phyloP scores from a whole-genome alignment of 2,329 filamentous ascomycete genomes.

The Neophaeococcomyces mojaviensis region DNA sequence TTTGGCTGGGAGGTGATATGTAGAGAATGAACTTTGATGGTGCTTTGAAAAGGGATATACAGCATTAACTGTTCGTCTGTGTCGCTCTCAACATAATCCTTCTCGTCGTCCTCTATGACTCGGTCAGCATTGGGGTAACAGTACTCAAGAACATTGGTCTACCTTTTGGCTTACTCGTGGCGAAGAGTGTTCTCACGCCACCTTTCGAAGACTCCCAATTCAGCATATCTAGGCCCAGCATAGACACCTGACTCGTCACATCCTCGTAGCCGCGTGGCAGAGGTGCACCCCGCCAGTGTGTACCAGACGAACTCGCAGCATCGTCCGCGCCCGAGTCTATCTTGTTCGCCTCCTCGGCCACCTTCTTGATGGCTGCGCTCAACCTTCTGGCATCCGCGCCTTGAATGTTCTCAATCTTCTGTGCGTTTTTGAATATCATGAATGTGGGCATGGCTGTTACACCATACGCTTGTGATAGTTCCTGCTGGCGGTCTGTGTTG shows the following conservation, averaged over 20 bases:
- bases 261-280: slow-evolving; percentile 76
- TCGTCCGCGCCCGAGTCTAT: slow-evolving; percentile 36
- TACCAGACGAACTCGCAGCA: slow-evolving; percentile 35
- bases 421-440: slow-evolving; percentile 70
- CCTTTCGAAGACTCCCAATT: slow-evolving; percentile 77
- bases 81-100: slow-evolving; percentile 92
- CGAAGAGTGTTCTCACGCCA: slow-evolving; percentile 65
- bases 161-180: slow-evolving; percentile 51
- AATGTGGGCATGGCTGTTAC: slow-evolving; percentile 85
- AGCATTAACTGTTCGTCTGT: slow-evolving; percentile 95
- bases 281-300: slow-evolving; percentile 63
- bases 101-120: slow-evolving; percentile 45
- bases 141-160: slow-evolving; percentile 57
- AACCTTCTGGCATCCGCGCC: slow-evolving; percentile 69
- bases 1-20: slow-evolving; percentile 77
- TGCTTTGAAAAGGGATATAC: slow-evolving; percentile 80
- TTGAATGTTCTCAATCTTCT: slow-evolving; percentile 59
- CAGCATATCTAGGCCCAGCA: slow-evolving; percentile 72
- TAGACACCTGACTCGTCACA: slow-evolving; percentile 73
- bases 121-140: slow-evolving; percentile 53
- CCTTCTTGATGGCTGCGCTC: slow-evolving; percentile 61
- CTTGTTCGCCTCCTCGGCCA: slow-evolving; percentile 56
- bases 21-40: slow-evolving; percentile 77
- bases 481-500: slow-evolving; percentile 69
- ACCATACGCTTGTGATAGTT: slow-evolving; percentile 65